phyloP scores from a whole-genome alignment of 1,284 basidiomycete species.

The Anthracocystis setariae region DNA sequence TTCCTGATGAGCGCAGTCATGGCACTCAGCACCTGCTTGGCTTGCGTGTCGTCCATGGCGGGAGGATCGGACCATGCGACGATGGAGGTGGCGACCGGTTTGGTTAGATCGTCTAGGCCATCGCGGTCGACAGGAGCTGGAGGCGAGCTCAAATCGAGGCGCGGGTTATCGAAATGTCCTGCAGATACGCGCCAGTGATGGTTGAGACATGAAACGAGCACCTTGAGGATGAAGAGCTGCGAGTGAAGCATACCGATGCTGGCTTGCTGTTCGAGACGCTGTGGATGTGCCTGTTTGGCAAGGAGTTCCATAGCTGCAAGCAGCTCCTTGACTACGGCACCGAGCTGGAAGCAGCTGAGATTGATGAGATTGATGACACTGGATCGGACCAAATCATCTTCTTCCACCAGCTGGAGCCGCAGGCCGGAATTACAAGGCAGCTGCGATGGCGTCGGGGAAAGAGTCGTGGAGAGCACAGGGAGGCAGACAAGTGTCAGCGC shows the following conservation, averaged over 20 bases:
- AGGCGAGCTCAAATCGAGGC: slow-evolving; percentile 14
- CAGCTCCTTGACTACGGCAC: slow-evolving; percentile 55
- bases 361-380: slow-evolving; percentile 59
- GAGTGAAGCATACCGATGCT: slow-evolving; percentile 77
- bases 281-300: slow-evolving; percentile 47
- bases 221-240: slow-evolving; percentile 86
- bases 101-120: slow-evolving; percentile 29
- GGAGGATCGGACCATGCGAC: slow-evolving; percentile 75
- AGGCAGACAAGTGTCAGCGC: background rate
- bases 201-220: slow-evolving; percentile 79
- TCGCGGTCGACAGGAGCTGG: background rate
- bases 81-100: slow-evolving; percentile 37
- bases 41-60: slow-evolving; percentile 84
- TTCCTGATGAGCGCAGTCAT: slow-evolving; percentile 78
- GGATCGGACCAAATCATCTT: slow-evolving; percentile 56
- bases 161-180: slow-evolving; percentile 26
- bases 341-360: slow-evolving; percentile 55
- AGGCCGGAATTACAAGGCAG: slow-evolving; percentile 59
- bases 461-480: background rate
- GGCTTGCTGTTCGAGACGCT: slow-evolving; percentile 63
- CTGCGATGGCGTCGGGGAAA: slow-evolving; percentile 6
- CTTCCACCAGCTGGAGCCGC: slow-evolving; percentile 52
- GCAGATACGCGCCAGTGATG: slow-evolving; percentile 75
- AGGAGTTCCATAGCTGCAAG: slow-evolving; percentile 54
- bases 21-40: slow-evolving; percentile 84